These are phyloP conservation scores for Blastocystis sp. DNA, from an alignment of 352 stramenopile species.

Conservation along the genomic window DNA sequence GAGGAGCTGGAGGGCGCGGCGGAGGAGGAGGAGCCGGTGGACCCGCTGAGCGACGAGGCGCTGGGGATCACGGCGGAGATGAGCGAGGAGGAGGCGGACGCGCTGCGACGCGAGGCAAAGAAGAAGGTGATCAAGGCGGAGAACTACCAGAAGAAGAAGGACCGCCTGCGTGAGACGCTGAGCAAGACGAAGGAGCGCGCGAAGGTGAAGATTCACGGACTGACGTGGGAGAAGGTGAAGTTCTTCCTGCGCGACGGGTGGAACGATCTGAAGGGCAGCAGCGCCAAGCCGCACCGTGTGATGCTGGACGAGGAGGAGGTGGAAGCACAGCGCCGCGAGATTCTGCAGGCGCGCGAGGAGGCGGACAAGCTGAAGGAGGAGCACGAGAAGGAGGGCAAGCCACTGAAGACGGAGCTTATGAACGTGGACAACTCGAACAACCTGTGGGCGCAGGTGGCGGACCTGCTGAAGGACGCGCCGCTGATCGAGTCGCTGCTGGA, in stretches of 20 bases:
- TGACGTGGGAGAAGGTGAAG: constrained; percentile 66
- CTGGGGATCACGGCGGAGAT: constrained; percentile 63
- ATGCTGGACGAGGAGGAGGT: constrained; percentile 65
- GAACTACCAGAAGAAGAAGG: constrained; percentile 69
- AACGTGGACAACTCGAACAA: constrained; percentile 64
- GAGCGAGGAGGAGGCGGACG: constrained; percentile 61
- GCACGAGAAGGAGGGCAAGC: constrained; percentile 44
- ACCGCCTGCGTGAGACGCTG: constrained; percentile 17
- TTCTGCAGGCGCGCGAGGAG: constrained; percentile 49
- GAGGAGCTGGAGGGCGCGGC: constrained; percentile 41
- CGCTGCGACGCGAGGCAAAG: constrained; percentile 42
- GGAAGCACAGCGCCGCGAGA: constrained; percentile 32
- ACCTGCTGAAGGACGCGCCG: constrained; percentile 62
- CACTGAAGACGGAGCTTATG: constrained; percentile 63
- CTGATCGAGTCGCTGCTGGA: constrained; percentile 66
- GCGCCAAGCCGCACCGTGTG: constrained; percentile 46
- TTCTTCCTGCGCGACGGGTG: constrained; percentile 63
- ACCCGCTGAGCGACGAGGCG: constrained; percentile 61
- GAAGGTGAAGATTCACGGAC: constrained; percentile 26
- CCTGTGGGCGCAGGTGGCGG: constrained; percentile 59
- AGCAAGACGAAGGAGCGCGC: constrained; percentile 37
- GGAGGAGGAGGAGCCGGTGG: constrained; percentile 53
- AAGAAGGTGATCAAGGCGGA: constrained; percentile 62
- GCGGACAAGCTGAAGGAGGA: constrained; percentile 63
- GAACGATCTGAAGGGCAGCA: constrained; percentile 55